Conservation (phyloP, 225 moss, liverwort and hornwort species). For the Sphagnum contortum region DNA sequence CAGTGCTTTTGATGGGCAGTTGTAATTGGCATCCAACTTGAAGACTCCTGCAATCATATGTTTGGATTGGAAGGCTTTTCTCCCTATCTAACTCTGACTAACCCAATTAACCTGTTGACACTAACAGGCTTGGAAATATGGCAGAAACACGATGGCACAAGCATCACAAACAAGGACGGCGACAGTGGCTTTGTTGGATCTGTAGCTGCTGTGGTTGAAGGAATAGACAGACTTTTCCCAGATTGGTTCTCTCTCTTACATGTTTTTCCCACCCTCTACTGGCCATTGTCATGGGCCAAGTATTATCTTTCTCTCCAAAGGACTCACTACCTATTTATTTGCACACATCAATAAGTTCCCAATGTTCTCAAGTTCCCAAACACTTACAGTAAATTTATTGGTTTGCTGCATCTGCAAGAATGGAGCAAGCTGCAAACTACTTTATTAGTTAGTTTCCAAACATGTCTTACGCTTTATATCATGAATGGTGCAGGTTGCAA, state of each 20-base stretch:
- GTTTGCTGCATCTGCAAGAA: no score
- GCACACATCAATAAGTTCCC: no score
- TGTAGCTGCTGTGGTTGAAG: conserved; percentile 30
- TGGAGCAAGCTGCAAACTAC: no score
- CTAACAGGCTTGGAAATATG: conserved; percentile 75
- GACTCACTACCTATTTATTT: no score
- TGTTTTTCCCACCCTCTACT: conserved; percentile 37
- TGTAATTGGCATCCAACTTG: no score
- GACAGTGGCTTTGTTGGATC: conserved; percentile 38
- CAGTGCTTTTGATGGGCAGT: neutral
- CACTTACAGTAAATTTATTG: no score
- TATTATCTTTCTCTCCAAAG: conserved; percentile 5
- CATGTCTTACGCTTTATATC: no score
- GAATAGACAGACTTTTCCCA: conserved; percentile 38
- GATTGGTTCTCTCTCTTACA: conserved; percentile 45
- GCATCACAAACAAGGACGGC: conserved; percentile 15
- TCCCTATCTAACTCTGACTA: neutral
- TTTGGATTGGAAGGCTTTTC: neutral
- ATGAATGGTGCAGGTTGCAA: no score
- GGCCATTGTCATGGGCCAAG: conserved; percentile 26
- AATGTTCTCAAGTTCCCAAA: no score
- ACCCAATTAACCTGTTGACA: conserved; percentile 13
- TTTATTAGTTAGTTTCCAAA: no score
- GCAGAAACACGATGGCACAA: conserved; percentile 49
- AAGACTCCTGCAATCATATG: no score